Evolutionary conservation across 768 basidiomycete species (phyloP), one percentile per base, ranked within the genome.

Genomic region (Trametes cubensis): DNA sequence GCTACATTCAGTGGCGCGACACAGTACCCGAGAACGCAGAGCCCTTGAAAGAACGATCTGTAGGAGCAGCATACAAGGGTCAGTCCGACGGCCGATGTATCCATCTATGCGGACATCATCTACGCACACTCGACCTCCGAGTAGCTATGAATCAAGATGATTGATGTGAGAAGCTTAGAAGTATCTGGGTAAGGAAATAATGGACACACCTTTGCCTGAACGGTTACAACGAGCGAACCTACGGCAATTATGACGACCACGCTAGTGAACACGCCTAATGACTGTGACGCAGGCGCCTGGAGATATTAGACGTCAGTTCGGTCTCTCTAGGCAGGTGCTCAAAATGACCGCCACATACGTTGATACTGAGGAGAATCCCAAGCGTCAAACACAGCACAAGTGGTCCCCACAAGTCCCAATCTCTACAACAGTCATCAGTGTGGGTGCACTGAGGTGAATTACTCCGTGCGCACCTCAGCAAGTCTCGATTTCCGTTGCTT

Each of bases 391-490:
- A 93, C 42, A 95, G 81, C 25, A 98, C 81, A 3, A 98, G 80
- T 13, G 95, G 95, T 3, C 95, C 95, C 96, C 96, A 98, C 25
- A 98, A 81, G 75, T 98, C 96, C 96, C 95, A 98, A 72, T 98
- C 95, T 65, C 94, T 94, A 70, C 21, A 54, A 21, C 6, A 49
- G 23, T 15, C 8, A 5, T 34, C 41, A 34, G 41, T 1, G 2
- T 18, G 17, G 14, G n/a, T 7, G 50, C 40, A 28, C 42, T 45
- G 18, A 34, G 30, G 66, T 30, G 5, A n/a, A 45, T 15, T 18
- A 6, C 7, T 28, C 4, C 28, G 7, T 20, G 26, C 81, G 56
- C 45, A 92, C 95, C 81, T 84, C 48, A 95, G 76, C 5, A 95
- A 91, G 77, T 95, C 94, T 50, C 92, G 86, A 13, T 85, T 85